Base-by-base conservation (phyloP, 2,329 filamentous ascomycete genomes). In the Pseudogymnoascus destructans region DNA sequence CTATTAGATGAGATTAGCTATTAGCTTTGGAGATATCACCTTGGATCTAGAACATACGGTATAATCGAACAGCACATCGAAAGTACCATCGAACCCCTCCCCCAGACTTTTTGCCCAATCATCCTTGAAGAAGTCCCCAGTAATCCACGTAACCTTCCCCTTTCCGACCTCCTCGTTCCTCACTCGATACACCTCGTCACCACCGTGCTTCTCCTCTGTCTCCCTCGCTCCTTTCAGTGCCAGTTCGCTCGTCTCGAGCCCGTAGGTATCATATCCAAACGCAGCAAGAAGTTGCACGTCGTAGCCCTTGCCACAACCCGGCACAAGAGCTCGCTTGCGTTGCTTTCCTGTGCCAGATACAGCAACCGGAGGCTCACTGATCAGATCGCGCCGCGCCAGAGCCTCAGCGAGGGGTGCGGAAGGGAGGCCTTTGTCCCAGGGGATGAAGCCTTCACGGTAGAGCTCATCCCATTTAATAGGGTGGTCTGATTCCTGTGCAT, bases 241-340 rank as follows among this genome's bases (percentile, higher is more conserved):
- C 25, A 42, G 17, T 7, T 74, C 66, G 46, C 82, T 84, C 58
- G 79, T 78, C 67, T 95, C 89, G 1, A 95, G 72, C 0, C 88
- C 90, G 65, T 81, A 84, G 1, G 83, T 82, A 70, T 95, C 85
- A 68, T 87, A 93, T 1, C 89, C 89, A 66, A 85, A 81, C 8
- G 81, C 80, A 55, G 83, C 80, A 46, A 95, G 77, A 35, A 95
- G 75, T 8, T 89, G 75, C 1, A 89, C 86, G 72, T 95, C 90
- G 67, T 93, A 86, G 4, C 89, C 90, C 52, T 80, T 79, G 0
- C 89, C 90, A 70, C 89, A 95, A 4, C 89, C 89, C 0, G 89
- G 87, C 0, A 95, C 85, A 7, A 95, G 74, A 1, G 85, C 89
- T 64, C 78, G 79, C 58, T 72, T 64, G 59, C 70, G 73, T 65